Evolutionary conservation across 257 asterid species (phyloP).

Genomic region (Gynochthodes officinalis): DNA sequence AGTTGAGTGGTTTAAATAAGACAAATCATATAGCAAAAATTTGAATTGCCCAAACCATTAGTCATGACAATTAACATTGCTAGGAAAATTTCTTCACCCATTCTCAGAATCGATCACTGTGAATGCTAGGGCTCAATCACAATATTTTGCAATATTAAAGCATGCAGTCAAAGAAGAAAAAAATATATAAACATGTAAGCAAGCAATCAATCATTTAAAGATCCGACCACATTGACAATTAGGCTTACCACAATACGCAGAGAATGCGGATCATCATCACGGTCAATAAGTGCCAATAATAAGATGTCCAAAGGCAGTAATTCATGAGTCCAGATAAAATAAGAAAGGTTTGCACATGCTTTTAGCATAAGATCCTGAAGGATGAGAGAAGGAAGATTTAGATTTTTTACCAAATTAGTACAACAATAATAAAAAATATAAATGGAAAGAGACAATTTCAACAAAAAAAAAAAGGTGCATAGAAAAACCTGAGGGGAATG

Average conservation of each 20-base stretch:
- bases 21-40: background rate
- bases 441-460: background rate
- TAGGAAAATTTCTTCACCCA: background rate
- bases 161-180: background rate
- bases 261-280: slow-evolving; percentile 96
- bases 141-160: background rate
- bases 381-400: slow-evolving; percentile 14
- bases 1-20: background rate
- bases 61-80: background rate
- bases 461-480: slow-evolving; percentile 1
- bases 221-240: slow-evolving; percentile 6
- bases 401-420: background rate
- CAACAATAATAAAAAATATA: background rate
- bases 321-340: slow-evolving; percentile 94
- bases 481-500: slow-evolving; percentile 81
- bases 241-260: slow-evolving; percentile 82
- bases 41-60: background rate
- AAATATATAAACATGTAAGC: background rate
- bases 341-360: slow-evolving; percentile 75
- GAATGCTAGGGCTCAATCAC: background rate
- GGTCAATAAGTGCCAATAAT: slow-evolving; percentile 84
- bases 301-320: slow-evolving; percentile 86
- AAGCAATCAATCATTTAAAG: background rate
- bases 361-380: slow-evolving; percentile 85
- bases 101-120: background rate